Evolutionary conservation across 2,329 filamentous ascomycete genomes (phyloP), one percentile per base, ranked within the genome.

Genomic region (Elsinoe fawcettii): DNA sequence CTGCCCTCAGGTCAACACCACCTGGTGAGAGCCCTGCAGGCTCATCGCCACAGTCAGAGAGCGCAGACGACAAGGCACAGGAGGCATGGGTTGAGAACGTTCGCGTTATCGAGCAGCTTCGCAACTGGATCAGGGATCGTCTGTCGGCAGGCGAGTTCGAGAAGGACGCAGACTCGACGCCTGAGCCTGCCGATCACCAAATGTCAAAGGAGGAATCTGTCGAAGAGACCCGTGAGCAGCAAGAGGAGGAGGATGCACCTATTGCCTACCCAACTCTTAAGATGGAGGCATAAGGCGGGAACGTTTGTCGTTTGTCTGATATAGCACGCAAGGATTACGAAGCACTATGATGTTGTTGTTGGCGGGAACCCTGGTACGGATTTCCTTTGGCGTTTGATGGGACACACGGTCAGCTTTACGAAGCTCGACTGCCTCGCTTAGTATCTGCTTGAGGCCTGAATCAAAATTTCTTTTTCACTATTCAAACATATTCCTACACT

Each of bases 61-160:
- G 60, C 51, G 60, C 64, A 46, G 75, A 77, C 37, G 76, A 78
- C 60, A 70, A 71, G 63, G 67, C 66, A 22, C 78, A 81, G 60
- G 76, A 80, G 61, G 70, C 70, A 4, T 85, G 82, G 82, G 78
- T 85, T 8, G 80, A 83, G 66, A 83, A 84, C 69, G 80, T 83
- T 56, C 79, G 82, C n/a, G 75, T 82, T 8, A 80, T 85, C 27
- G 82, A 85, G 69, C 75, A 76, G 53, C 74, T 85, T 34, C 75
- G 82, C 43, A 75, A 76, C 18, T 80, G 79, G 67, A 76, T 85
- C 62, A 76, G 78, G 57, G 75, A 79, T 51, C 73, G 78, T 55
- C 71, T 85, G 20, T 74, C 80, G 59, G 70, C 71, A 39, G 77
- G 76, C 34, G 79, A 82, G 34, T 83, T 71, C 58, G 74, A 70